Percentiles rank a stretch among this genome's conserved stretches.
These are phyloP conservation scores for Coniochaeta prunicola DNA, from an alignment of 2,329 filamentous ascomycete species.

Conservation along the genomic window DNA sequence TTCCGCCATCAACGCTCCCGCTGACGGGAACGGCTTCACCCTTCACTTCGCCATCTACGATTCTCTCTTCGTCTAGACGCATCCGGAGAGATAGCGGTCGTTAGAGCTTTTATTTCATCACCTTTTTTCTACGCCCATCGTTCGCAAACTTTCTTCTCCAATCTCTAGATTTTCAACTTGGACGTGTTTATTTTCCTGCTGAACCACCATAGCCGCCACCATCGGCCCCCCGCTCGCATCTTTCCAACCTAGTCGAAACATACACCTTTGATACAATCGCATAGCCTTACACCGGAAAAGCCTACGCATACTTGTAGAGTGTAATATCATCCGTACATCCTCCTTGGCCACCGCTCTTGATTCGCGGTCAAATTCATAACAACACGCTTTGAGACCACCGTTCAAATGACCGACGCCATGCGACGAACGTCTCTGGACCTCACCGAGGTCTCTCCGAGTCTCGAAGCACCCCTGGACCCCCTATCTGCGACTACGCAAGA, in stretches of 20 bases:
- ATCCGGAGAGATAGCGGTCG: background rate
- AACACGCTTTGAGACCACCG: background rate
- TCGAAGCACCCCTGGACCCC: conserved; percentile 20
- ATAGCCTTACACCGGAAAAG: background rate
- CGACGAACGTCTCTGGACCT: conserved; percentile 21
- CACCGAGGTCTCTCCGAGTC: conserved; percentile 20
- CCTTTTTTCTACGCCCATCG: background rate
- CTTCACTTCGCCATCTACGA: background rate
- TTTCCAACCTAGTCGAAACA: background rate
- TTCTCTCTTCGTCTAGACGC: background rate
- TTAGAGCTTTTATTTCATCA: background rate
- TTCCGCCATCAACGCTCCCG: background rate
- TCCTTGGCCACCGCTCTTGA: background rate
- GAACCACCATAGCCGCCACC: background rate
- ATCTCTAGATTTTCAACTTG: conserved; percentile 16
- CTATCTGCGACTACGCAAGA: conserved; percentile 13
- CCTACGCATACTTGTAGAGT: background rate
- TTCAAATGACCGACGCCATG: conserved; percentile 11
- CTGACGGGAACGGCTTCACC: background rate
- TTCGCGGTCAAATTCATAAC: background rate
- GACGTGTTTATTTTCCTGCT: background rate
- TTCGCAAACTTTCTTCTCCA: background rate
- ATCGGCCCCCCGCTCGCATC: background rate
- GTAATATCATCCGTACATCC: background rate
- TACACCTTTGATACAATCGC: background rate